Evolutionary conservation across 257 asterid species (phyloP), one percentile per base, ranked within the genome.

Genomic region (Voacanga thouarsii): DNA sequence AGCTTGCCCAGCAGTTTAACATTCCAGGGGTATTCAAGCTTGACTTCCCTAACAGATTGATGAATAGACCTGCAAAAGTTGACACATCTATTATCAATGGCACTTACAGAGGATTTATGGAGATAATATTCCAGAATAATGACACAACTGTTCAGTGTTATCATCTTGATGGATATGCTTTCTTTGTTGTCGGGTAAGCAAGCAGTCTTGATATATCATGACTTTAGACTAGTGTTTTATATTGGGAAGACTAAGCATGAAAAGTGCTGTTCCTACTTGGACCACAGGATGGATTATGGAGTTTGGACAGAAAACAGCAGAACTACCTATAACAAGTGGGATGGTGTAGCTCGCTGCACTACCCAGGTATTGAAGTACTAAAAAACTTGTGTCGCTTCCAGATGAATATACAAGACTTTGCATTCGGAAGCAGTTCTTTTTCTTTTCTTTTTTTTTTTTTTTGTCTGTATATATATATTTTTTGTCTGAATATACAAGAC

Each of bases 181-280:
- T 92, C 85, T 94, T 94, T 82, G 93, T 94, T n/a, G 98, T 94
- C 57, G 98, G 98, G 98, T 94, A 87, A 88, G 91, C 77, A 60
- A 78, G 78, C 39, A 23, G 21, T 77, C 80, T 60, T 47, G 33
- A 74, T 47, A 19, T 45, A 12, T 63, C 63, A 76, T 59, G 56
- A 75, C 10, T 41, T 18, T 56, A 41, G 72, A 26, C 37, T 47
- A 63, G 51, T 39, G 66, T 81, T 78, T 8, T 49, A 16, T 69
- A 24, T 68, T 57, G 49, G 74, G 63, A 81, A 64, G 49, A 67
- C 19, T 39, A 76, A 73, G 65, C 39, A 77, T 82, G 72, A 64
- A n/a, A 41, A 72, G 37, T 69, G 74, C 37, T 66, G 14, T 21
- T 82, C 43, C 47, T 73, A 49, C 57, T 79, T 72, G 84, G 56